These are phyloP conservation scores for Excoecaria agallocha DNA, from an alignment of 345 rosid species.

Conservation along the genomic window DNA sequence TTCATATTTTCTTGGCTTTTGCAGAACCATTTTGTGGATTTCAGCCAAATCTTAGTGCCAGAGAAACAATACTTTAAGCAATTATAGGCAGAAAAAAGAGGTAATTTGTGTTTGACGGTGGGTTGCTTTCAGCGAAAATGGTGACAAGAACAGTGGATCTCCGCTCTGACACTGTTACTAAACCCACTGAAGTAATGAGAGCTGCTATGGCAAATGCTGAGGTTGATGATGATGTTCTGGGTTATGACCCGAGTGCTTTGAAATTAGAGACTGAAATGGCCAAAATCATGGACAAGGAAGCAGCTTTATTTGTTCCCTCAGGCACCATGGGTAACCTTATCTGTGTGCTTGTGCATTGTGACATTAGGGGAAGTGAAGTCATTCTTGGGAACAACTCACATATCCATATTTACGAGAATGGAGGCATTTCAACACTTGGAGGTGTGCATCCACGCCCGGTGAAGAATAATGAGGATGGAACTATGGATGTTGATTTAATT, in stretches of 20 bases:
- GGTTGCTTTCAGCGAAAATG: slow-evolving; percentile 39
- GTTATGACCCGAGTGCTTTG: slow-evolving; percentile 63
- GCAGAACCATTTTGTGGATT: not conserved
- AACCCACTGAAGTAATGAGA: slow-evolving; percentile 88
- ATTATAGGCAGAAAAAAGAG: not conserved
- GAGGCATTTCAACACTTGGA: slow-evolving; percentile 80
- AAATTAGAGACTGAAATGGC: slow-evolving; percentile 71
- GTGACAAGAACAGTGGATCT: slow-evolving; percentile 82
- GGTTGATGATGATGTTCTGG: slow-evolving; percentile 86
- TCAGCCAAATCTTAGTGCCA: slow-evolving; percentile 32
- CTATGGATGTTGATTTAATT: slow-evolving; percentile 64
- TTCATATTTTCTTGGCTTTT: not conserved
- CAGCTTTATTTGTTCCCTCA: slow-evolving; percentile 82
- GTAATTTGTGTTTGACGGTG: not conserved
- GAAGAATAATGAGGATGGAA: slow-evolving; percentile 76
- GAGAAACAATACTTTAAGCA: slow-evolving; percentile 25
- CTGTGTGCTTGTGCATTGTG: slow-evolving; percentile 88
- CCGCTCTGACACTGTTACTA: slow-evolving; percentile 87
- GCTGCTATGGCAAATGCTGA: slow-evolving; percentile 85
- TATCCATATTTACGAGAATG: slow-evolving; percentile 78
- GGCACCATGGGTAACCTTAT: slow-evolving; percentile 96
- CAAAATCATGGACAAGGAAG: slow-evolving; percentile 72
- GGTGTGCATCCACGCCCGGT: slow-evolving; percentile 87
- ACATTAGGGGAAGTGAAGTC: slow-evolving; percentile 85
- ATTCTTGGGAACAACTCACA: slow-evolving; percentile 86